Percentiles rank a stretch among this genome's conserved stretches.
phyloP scores from a whole-genome alignment of 2,329 filamentous ascomycete genomes.

The Aspergillus sergii region DNA sequence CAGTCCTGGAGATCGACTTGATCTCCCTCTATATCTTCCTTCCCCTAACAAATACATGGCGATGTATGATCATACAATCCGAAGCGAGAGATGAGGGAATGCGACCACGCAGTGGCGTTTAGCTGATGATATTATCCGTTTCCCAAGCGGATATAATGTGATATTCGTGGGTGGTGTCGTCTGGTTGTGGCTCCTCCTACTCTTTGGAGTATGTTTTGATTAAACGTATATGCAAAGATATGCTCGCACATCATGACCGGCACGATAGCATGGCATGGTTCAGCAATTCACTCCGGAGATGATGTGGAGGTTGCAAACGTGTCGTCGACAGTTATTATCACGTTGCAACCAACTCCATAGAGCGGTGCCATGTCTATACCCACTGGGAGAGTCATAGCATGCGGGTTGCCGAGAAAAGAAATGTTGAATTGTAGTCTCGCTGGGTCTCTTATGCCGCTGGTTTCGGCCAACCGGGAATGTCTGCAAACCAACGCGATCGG shows the following conservation, averaged over 20 bases:
- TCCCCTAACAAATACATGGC: too few species aligned
- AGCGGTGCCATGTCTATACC: neutral
- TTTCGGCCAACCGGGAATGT: conserved; percentile 30
- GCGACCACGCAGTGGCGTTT: neutral
- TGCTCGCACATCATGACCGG: neutral
- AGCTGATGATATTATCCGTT: neutral
- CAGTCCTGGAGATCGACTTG: neutral
- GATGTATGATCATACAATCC: too few species aligned
- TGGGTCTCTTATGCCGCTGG: conserved; percentile 5
- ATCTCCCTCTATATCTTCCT: neutral
- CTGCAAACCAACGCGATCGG: conserved; percentile 27
- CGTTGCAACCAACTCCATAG: neutral
- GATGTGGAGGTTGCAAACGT: neutral
- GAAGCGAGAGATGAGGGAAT: neutral
- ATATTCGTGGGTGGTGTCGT: neutral
- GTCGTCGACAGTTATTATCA: neutral
- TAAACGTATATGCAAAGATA: neutral
- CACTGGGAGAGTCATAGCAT: neutral
- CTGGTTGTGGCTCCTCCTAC: neutral
- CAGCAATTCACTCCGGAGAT: neutral
- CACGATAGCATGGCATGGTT: neutral
- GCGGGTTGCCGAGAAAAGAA: neutral
- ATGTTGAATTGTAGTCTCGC: neutral
- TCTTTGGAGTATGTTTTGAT: neutral
- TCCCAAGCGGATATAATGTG: neutral